Evolutionary conservation across 208 protist species (phyloP).

Genomic region (Porcisia hertigi): DNA sequence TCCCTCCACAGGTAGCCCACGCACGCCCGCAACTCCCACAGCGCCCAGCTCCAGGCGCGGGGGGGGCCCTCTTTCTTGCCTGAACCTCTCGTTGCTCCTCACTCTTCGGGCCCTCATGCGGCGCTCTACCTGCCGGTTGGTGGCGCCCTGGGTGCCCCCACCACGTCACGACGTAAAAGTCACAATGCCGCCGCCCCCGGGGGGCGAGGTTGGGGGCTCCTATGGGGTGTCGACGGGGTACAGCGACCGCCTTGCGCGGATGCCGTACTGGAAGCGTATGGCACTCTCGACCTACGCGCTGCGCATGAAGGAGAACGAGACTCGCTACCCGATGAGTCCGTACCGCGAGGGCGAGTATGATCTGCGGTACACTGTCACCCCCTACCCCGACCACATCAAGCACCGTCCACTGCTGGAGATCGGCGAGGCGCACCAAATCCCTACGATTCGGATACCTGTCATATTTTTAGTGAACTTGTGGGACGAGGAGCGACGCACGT

Average conservation of each 20-base stretch:
- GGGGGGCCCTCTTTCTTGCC: neutral
- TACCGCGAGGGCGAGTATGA: constrained; percentile 83
- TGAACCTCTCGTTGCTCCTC: neutral
- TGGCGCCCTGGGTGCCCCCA: constrained; percentile 83
- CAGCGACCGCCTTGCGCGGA: constrained; percentile 78
- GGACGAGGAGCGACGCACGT: constrained; percentile 60
- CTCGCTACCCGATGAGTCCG: constrained; percentile 82
- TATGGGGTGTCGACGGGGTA: constrained; percentile 86
- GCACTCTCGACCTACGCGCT: constrained; percentile 76
- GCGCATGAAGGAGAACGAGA: constrained; percentile 86
- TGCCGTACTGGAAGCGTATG: constrained; percentile 91
- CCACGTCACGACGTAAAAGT: constrained; percentile 80
- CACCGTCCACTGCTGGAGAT: constrained; percentile 83
- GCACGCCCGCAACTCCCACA: too few relatives aligned
- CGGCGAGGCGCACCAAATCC: constrained; percentile 80
- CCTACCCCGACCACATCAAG: constrained; percentile 78
- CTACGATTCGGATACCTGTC: constrained; percentile 70
- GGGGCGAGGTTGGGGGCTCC: constrained; percentile 82
- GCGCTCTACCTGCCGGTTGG: constrained; percentile 12
- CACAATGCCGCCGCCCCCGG: constrained; percentile 84
- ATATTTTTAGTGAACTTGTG: constrained; percentile 89
- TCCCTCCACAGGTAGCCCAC: too few relatives aligned
- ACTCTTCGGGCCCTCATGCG: neutral
- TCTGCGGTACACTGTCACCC: constrained; percentile 73
- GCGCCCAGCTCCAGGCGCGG: too few relatives aligned